Conservation (phyloP, 176 grass and related monocot species). For the Oryza brachyantha region DNA sequence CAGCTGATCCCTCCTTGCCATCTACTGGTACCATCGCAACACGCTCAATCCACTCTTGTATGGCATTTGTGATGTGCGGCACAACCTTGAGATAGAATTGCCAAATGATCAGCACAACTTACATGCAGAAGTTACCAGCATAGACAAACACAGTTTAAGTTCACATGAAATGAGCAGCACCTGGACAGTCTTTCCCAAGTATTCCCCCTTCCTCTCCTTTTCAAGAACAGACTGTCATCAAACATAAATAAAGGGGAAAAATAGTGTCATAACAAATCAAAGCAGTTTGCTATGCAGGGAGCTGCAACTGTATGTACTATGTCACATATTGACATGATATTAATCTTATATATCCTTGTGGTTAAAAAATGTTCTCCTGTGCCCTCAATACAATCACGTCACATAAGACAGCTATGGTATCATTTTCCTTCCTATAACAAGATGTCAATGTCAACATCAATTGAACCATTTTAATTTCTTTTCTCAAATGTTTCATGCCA, state of each 20-base stretch:
- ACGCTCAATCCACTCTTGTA: slow-evolving; percentile 75
- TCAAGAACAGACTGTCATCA: slow-evolving; percentile 63
- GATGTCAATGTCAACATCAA: slow-evolving; percentile 11
- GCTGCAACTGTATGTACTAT: slow-evolving; percentile 19
- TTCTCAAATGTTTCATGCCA: slow-evolving; percentile 9
- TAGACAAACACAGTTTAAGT: background rate
- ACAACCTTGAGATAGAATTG: slow-evolving; percentile 49
- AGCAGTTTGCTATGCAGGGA: slow-evolving; percentile 24
- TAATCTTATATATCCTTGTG: slow-evolving; percentile 16
- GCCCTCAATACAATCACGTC: slow-evolving; percentile 25
- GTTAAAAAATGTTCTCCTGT: background rate
- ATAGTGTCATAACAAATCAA: slow-evolving; percentile 1
- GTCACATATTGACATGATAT: slow-evolving; percentile 2
- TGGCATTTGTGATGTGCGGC: slow-evolving; percentile 78
- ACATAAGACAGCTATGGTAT: slow-evolving; percentile 18
- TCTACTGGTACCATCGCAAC: slow-evolving; percentile 66
- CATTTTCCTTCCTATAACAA: slow-evolving; percentile 26
- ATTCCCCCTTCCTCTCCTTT: slow-evolving; percentile 70
- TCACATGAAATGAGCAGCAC: slow-evolving; percentile 14
- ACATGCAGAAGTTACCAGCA: slow-evolving; percentile 11
- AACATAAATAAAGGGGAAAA: slow-evolving; percentile 8
- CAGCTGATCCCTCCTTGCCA: slow-evolving; percentile 67
- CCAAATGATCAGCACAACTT: slow-evolving; percentile 31
- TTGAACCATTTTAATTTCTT: background rate
- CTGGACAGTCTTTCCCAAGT: slow-evolving; percentile 80